These are phyloP conservation scores for Colletotrichum theobromicola DNA, from an alignment of 2,329 filamentous ascomycete genomes.

Conservation along the genomic window DNA sequence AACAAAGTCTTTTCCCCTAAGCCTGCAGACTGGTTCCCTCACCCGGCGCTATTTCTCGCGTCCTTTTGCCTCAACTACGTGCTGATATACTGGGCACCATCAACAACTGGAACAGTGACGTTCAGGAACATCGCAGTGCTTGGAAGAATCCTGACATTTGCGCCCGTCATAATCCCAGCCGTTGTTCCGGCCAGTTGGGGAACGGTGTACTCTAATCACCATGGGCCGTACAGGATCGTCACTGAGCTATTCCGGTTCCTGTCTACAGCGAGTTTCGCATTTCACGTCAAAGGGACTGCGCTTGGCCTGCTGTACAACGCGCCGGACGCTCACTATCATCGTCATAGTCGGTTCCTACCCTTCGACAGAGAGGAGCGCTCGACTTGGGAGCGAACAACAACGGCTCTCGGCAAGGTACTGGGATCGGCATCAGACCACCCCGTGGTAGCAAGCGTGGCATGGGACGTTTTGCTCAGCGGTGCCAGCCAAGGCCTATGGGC, in stretches of 20 bases:
- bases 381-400: conserved; percentile 49
- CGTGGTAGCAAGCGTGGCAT: conserved; percentile 59
- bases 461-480: conserved; percentile 63
- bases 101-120: conserved; percentile 42
- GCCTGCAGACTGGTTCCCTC: conserved; percentile 48
- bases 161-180: conserved; percentile 50
- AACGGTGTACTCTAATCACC: conserved; percentile 43
- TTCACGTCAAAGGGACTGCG: conserved; percentile 51
- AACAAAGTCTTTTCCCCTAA: conserved; percentile 42
- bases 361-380: conserved; percentile 50
- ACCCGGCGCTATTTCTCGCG: conserved; percentile 37
- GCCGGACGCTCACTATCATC: conserved; percentile 52
- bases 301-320: conserved; percentile 50
- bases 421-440: conserved; percentile 61
- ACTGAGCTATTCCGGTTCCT: conserved; percentile 52
- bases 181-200: conserved; percentile 57
- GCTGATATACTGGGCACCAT: conserved; percentile 42
- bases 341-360: conserved; percentile 50
- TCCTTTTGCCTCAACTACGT: conserved; percentile 39
- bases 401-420: conserved; percentile 49
- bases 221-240: conserved; percentile 44
- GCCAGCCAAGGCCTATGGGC: conserved; percentile 62
- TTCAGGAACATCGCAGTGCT: conserved; percentile 40
- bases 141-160: conserved; percentile 44
- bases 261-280: conserved; percentile 44